Evolutionary conservation across 2,329 filamentous ascomycete genomes (phyloP), one percentile per base, ranked within the genome.

Genomic region (Aspergillus sclerotialis): DNA sequence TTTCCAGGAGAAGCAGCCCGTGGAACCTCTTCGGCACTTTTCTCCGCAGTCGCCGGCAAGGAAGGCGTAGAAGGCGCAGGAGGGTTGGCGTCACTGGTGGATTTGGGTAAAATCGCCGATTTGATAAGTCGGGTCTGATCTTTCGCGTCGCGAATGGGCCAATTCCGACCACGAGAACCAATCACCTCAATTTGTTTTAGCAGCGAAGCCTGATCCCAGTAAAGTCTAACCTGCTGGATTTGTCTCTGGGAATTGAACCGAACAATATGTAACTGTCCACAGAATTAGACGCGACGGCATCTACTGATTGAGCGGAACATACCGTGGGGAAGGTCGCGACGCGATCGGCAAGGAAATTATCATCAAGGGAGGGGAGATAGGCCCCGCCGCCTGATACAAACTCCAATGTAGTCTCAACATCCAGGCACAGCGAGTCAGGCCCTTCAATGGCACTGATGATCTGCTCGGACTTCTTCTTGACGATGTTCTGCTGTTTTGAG

Each of bases 101-200:
- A 39, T 30, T 44, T 37, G 6, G 51, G 46, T 13, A 56, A 52
- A 27, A 52, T 46, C 49, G 77, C 65, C 44, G 68, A 70, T 44
- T 75, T 70, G 50, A 94, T 85, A 52, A 94, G 68, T 51, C 78
- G 80, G 48, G 82, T 73, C 67, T 96, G 89, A 35, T 94, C 88
- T 51, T 78, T 78, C 56, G 82, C 84, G 57, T 94, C 88, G 48
- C 80, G 78, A 56, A 98, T 93, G 35, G 92, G 92, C 92, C 92
- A 98, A 65, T 92, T 94, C 60, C 83, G 84, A 37, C 85, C 86
- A 35, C 83, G 82, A 56, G 81, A 82, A 52, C 92, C 90, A 61
- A 98, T 96, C 37, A 95, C 80, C 43, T 95, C 89, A 44, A 95
- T 75, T 61, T 94, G 83, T 68, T 92, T 96, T 47, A 98, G 76